Conservation (phyloP, 2,329 filamentous ascomycete genomes). For the Cladorrhinum sp. region DNA sequence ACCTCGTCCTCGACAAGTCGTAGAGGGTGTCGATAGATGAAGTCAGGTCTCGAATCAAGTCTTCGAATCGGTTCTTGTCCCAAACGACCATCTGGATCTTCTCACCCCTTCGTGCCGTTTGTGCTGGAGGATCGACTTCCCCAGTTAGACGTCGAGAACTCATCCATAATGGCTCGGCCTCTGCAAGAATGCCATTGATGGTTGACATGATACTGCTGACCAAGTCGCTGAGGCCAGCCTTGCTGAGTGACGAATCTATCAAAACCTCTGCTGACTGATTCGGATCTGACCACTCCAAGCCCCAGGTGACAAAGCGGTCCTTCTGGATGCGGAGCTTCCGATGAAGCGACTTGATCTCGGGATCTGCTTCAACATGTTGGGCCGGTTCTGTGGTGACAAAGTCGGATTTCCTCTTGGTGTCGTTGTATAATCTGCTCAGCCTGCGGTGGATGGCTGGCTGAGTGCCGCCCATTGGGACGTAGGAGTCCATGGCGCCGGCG, state of each 20-base stretch:
- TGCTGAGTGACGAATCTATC: constrained; percentile 68
- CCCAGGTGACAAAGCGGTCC: constrained; percentile 75
- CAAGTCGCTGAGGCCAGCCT: constrained; percentile 71
- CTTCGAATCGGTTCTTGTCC: constrained; percentile 71
- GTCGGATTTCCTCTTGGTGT: constrained; percentile 75
- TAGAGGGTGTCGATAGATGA: constrained; percentile 77
- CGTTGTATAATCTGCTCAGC: constrained; percentile 72
- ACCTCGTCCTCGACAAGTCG: constrained; percentile 67
- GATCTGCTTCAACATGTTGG: constrained; percentile 58
- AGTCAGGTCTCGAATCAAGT: constrained; percentile 70
- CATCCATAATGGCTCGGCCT: constrained; percentile 69
- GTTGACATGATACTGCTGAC: constrained; percentile 76
- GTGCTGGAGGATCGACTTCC: constrained; percentile 37
- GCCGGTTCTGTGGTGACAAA: constrained; percentile 62
- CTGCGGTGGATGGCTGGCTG: constrained; percentile 56
- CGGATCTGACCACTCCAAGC: constrained; percentile 75
- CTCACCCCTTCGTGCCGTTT: constrained; percentile 40
- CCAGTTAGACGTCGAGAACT: constrained; percentile 50
- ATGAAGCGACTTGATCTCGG: constrained; percentile 68
- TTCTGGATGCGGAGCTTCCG: constrained; percentile 78
- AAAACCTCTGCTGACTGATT: constrained; percentile 54
- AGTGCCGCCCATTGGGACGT: constrained; percentile 48
- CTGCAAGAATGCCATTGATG: constrained; percentile 75
- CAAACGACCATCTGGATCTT: constrained; percentile 59
- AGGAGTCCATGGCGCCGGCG: constrained; percentile 25